Conservation (phyloP, 352 stramenopile species). For the Phytopythium delawarense region DNA sequence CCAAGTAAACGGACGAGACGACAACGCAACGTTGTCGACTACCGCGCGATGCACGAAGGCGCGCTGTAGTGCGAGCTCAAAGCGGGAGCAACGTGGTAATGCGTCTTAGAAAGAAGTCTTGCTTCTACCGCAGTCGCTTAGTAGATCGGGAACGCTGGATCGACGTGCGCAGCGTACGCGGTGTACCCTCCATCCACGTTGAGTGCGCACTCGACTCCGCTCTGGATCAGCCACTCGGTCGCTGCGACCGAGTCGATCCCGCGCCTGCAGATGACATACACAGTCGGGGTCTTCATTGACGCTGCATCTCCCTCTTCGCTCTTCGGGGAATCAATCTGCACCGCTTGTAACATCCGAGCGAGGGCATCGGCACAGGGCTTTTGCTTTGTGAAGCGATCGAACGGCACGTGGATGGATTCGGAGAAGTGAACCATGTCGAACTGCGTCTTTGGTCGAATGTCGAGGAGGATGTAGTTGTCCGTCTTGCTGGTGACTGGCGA, state of each 20-base stretch:
- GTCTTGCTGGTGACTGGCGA: neutral
- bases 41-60: conserved; percentile 62
- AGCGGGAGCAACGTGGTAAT: neutral
- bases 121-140: conserved; percentile 14
- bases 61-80: conserved; percentile 9
- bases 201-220: conserved; percentile 33
- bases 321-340: neutral
- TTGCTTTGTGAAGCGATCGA: conserved; percentile 35
- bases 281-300: conserved; percentile 2
- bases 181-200: conserved; percentile 78
- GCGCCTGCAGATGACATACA: conserved; percentile 76
- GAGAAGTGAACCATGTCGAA: conserved; percentile 80
- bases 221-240: conserved; percentile 48
- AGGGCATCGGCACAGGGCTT: conserved; percentile 14
- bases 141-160: conserved; percentile 74
- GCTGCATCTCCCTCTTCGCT: neutral
- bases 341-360: conserved; percentile 9
- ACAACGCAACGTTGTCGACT: conserved; percentile 38
- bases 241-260: conserved; percentile 66
- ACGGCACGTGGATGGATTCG: conserved; percentile 63
- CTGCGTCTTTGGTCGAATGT: conserved; percentile 49
- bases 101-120: too few relatives aligned
- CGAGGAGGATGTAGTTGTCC: conserved; percentile 43
- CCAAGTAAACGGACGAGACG: conserved; percentile 7
- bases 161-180: conserved; percentile 40